Base-by-base conservation (phyloP, 202 grass and related monocot species). In the Zizania palustris region DNA sequence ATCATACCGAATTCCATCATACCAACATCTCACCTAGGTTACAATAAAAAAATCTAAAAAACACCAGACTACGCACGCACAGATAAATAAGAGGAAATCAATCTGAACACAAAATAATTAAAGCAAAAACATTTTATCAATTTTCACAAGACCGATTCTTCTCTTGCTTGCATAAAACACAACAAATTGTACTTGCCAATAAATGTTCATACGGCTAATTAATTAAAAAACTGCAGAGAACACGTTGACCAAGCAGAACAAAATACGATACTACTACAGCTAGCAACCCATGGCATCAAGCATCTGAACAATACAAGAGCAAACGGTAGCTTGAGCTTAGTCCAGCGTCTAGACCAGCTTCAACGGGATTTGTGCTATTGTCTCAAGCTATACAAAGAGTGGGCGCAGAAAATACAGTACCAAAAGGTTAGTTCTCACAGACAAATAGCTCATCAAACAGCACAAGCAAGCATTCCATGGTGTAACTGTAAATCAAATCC, bases 301-400 rank as follows among this genome's bases (percentile, higher is more conserved):
- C 34, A 71, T 80, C 43, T 15, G 5, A 21, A 48, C 34, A 61
- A 40, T 49, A 80, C 66, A 71, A 28, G 51, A 55, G n/a, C 44
- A 45, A 80, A 69, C n/a, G 11, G 11, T 45, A 50, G 7, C 67
- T 33, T 43, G 40, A 41, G 46, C 46, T 22, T 43, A 22, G 21
- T 34, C 45, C 65, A 70, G 20, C 12, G 18, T 28, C 55, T 71
- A 80, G 22, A 28, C 18, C 22, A 53, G n/a, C 21, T 49, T 39
- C 54, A 4, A 62, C 12, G 3, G 5, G 56, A 11, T 63, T 33
- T 63, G 67, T 71, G 7, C 67, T 33, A 50, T 60, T 39, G 77
- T 53, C 60, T 78, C 74, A 33, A 77, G 61, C 46, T 54, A 66
- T 60, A 63, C 33, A 39, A 49, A 60, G 7, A 38, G 64, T 67